A percentile compares a stretch with the other conserved stretches of the same genome.
These are phyloP conservation scores for Candida dajiaensis DNA, from an alignment of 805 yeast genomes.

Conservation along the genomic window DNA sequence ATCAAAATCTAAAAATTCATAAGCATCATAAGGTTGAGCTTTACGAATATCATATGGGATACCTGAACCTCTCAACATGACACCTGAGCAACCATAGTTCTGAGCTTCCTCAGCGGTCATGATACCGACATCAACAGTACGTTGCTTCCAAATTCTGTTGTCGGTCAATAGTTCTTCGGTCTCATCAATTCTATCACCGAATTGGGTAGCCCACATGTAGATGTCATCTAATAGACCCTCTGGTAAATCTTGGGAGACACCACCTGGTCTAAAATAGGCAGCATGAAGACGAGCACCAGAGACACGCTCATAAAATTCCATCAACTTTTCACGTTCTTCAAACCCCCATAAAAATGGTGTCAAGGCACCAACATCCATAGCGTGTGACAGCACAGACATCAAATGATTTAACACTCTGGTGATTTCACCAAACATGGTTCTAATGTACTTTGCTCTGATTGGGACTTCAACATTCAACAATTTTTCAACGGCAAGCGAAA, in stretches of 20 bases:
- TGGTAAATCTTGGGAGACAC: conserved; percentile 84
- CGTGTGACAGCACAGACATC: conserved; percentile 82
- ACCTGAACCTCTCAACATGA: conserved; percentile 89
- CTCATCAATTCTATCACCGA: conserved; percentile 88
- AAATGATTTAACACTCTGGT: conserved; percentile 79
- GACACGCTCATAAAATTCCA: conserved; percentile 90
- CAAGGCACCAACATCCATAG: conserved; percentile 92
- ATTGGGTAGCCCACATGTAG: conserved; percentile 95
- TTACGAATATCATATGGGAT: conserved; percentile 82
- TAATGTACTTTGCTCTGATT: conserved; percentile 74
- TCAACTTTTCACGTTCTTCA: conserved; percentile 87
- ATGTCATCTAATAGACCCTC: conserved; percentile 83
- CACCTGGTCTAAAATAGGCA: conserved; percentile 89
- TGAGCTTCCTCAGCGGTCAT: conserved; percentile 84
- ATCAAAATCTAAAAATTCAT: conserved; percentile 80
- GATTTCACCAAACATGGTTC: conserved; percentile 83
- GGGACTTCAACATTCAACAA: conserved; percentile 82
- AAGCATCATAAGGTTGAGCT: conserved; percentile 86
- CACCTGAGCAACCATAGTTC: conserved; percentile 76
- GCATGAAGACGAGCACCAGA: conserved; percentile 87
- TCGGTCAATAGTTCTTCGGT: conserved; percentile 85
- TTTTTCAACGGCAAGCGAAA: conserved; percentile 79
- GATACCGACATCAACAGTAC: conserved; percentile 75
- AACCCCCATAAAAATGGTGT: conserved; percentile 94
- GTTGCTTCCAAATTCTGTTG: conserved; percentile 87